Evolutionary conservation across 768 basidiomycete genomes (phyloP), one percentile per base, ranked within the genome.

Genomic region (Phlebiopsis flavidoalba): DNA sequence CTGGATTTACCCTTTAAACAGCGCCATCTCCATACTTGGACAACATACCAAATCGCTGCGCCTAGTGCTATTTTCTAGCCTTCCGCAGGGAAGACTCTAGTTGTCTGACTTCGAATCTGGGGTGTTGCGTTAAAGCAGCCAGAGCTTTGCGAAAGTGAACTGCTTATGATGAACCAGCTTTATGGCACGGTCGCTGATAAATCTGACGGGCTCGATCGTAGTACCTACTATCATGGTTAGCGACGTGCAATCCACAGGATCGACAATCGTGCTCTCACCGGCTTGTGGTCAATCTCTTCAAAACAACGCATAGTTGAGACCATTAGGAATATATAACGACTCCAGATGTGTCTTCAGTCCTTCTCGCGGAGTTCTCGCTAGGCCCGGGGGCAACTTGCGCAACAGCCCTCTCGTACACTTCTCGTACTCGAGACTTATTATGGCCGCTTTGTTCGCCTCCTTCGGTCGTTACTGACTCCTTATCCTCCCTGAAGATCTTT

Each of bases 81-180:
- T n/a, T n/a, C n/a, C 24, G 93, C 86, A n/a, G 17, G 79, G 75
- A 46, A 99, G 75, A 60, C n/a, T 97, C 88, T 36, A 95, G 77
- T 56, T 84, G 83, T 49, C 97, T 84, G 8, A 97, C 76, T 73
- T 98, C 97, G 65, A 98, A 98, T 64, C 89, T 86, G 5, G 96
- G 93, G 65, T 89, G n/a, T n/a, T n/a, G n/a, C n/a, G n/a, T n/a
- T n/a, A 96, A 77, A 91, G 83, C 19, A 91, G 73, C 97, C 97
- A 99, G 11, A 98, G 76, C 75, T 99, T 99, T 3, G 97, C 92
- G 66, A 99, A 99, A 0, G 97, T 98, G 73, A 99, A 99, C 61
- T 88, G 85, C 70, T 96, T 96, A 73, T 99, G 96, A 0, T 97
- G 97, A 2, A 98, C 88, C 22, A 98, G 86, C 60, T 83, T 82